phyloP scores from a whole-genome alignment of 768 basidiomycete genomes.

The Naganishia kalamii region DNA sequence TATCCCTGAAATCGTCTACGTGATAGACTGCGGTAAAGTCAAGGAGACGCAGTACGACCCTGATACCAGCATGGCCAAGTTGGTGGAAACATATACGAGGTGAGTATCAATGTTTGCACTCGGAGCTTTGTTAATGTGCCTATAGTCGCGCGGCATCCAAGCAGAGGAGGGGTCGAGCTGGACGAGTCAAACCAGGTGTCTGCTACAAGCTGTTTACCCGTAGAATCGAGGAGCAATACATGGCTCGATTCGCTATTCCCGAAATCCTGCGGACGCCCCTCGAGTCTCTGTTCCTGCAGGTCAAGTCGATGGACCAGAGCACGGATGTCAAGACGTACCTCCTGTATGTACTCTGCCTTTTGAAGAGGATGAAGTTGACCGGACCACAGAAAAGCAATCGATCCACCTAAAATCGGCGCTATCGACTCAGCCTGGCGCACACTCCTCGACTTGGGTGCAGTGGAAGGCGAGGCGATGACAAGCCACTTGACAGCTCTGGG shows the following conservation, averaged over 20 bases:
- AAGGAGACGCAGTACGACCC: conserved; percentile 73
- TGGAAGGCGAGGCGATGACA: conserved; percentile 53
- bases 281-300: conserved; percentile 70
- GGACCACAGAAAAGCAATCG: conserved; percentile 58
- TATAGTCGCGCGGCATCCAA: conserved; percentile 61
- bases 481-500: conserved; percentile 70
- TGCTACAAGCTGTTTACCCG: conserved; percentile 86
- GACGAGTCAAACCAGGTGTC: conserved; percentile 58
- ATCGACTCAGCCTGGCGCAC: conserved; percentile 71
- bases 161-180: conserved; percentile 83
- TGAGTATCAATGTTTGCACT: neutral
- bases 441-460: conserved; percentile 70
- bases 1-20: conserved; percentile 79
- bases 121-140: conserved; percentile 48
- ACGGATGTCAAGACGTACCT: conserved; percentile 66
- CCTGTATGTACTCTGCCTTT: conserved; percentile 12
- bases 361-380: neutral
- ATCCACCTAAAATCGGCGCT: conserved; percentile 69
- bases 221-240: conserved; percentile 58
- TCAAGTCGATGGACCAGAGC: conserved; percentile 70
- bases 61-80: conserved; percentile 62
- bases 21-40: conserved; percentile 75
- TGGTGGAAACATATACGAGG: conserved; percentile 67
- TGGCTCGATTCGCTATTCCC: conserved; percentile 69
- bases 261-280: conserved; percentile 83